Base-by-base conservation (phyloP, 2,329 filamentous ascomycete species). In the Ophiostoma pallidulum region DNA sequence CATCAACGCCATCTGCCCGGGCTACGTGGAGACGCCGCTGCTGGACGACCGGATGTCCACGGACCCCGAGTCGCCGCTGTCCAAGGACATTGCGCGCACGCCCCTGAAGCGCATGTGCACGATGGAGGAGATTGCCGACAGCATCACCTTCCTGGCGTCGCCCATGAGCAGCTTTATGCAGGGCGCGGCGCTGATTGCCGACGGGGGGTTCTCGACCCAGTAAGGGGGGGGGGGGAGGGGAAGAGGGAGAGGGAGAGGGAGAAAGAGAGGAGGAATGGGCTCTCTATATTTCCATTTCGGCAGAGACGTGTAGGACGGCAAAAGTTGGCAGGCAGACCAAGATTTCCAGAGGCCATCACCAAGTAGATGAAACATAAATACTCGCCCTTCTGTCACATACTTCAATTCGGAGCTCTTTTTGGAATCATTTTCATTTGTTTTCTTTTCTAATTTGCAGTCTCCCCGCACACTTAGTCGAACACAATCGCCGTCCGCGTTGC, bases 1-100 rank as follows among this genome's bases (percentile, higher is more conserved):
- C 41, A 74, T 81, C 59, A 81, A 81, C 55, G 75, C 74, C 3
- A 71, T 80, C n/a, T 78, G 77, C 47, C 77, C 76, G 0, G 73
- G 53, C 26, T 55, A 51, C 38, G 49, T 55, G 10, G 39, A 46
- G 22, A 54, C 53, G 18, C 54, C 52, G 8, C 43, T 55, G 28
- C 37, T 55, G 24, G 14, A n/a, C 13, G 5, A 4, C 26, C 47
- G 48, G 22, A 59, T 58, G 47, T 58, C 59, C 37, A 38, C 53
- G 7, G 50, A 53, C 9, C 38, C 54, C 4, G 61, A 56, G 14
- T 55, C 57, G 10, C 60, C 62, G 5, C 60, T 70, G 51, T 58
- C 56, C 29, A 54, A 48, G 2, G 69, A 73, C 43, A 61, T 74
- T 18, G 58, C 61, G 1, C 67, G 65, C 49, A 72, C 71, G 4